Conservation (phyloP, 805 yeast genomes). For the Novakomyces olei region DNA sequence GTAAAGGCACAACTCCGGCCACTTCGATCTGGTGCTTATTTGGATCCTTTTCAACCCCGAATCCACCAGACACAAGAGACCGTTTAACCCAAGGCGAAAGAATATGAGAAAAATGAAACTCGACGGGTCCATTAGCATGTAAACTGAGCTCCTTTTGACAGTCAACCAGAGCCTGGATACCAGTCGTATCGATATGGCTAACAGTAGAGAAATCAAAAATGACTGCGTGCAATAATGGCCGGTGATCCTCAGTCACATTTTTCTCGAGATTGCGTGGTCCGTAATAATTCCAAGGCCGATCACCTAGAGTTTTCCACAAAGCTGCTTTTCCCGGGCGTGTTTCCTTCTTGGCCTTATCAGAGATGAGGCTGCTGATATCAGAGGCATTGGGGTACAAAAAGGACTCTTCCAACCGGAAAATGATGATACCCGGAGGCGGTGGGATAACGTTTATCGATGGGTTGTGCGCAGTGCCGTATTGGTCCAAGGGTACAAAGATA, state of each 20-base stretch:
- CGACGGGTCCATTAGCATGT: slow-evolving; percentile 65
- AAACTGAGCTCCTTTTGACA: slow-evolving; percentile 45
- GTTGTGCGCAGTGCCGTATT: slow-evolving; percentile 26
- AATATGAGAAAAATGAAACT: slow-evolving; percentile 73
- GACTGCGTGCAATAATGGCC: slow-evolving; percentile 49
- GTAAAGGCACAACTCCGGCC: slow-evolving; percentile 16
- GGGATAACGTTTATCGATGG: slow-evolving; percentile 34
- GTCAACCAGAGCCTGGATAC: slow-evolving; percentile 58
- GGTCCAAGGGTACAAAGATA: slow-evolving; percentile 16
- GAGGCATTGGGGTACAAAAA: slow-evolving; percentile 68
- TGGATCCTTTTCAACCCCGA: slow-evolving; percentile 24
- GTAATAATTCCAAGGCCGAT: slow-evolving; percentile 81
- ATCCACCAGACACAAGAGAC: slow-evolving; percentile 51
- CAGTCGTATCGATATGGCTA: slow-evolving; percentile 55
- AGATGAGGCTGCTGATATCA: slow-evolving; percentile 41
- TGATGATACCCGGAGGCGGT: slow-evolving; percentile 82
- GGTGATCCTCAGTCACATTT: slow-evolving; percentile 18
- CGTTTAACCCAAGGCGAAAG: slow-evolving; percentile 72
- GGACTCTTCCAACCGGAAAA: slow-evolving; percentile 61
- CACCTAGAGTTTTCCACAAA: slow-evolving; percentile 23
- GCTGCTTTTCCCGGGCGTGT: slow-evolving; percentile 37
- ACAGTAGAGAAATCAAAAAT: slow-evolving; percentile 69
- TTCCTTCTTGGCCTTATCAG: slow-evolving; percentile 37
- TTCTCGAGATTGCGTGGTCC: slow-evolving; percentile 28
- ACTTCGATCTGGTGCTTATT: slow-evolving; percentile 16